Percentiles rank a stretch among this genome's conserved stretches.
These are phyloP conservation scores for Helenozyma baotianmanensis DNA, from an alignment of 805 yeast genomes.

Conservation along the genomic window DNA sequence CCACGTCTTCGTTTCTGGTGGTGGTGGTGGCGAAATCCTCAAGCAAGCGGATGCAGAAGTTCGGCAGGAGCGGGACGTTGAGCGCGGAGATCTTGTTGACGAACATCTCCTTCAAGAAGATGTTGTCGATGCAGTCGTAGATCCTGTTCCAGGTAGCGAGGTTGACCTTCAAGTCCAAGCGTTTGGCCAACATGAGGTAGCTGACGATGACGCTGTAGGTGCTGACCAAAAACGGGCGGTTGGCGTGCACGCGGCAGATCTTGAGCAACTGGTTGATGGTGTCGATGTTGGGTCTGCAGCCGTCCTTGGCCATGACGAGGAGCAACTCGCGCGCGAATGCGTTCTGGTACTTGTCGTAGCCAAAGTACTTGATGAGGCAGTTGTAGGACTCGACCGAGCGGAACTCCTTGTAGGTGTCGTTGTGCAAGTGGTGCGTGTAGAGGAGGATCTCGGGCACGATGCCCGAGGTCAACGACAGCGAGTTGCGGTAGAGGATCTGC, in stretches of 20 bases:
- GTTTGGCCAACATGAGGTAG: slow-evolving; percentile 26
- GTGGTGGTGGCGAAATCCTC: slow-evolving; percentile 34
- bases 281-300: slow-evolving; percentile 35
- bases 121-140: slow-evolving; percentile 34
- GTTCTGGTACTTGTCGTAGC: slow-evolving; percentile 36
- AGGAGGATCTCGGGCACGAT: slow-evolving; percentile 34
- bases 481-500: slow-evolving; percentile 27
- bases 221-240: slow-evolving; percentile 27
- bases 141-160: slow-evolving; percentile 34
- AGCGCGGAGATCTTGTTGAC: slow-evolving; percentile 27
- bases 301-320: slow-evolving; percentile 39
- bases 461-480: slow-evolving; percentile 32
- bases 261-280: slow-evolving; percentile 36
- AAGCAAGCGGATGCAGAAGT: slow-evolving; percentile 25
- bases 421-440: slow-evolving; percentile 33
- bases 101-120: slow-evolving; percentile 34
- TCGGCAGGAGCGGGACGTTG: slow-evolving; percentile 31
- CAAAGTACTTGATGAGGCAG: slow-evolving; percentile 37
- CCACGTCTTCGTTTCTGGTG: slow-evolving; percentile 20
- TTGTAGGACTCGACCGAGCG: slow-evolving; percentile 36
- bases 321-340: slow-evolving; percentile 36
- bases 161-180: slow-evolving; percentile 23
- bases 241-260: slow-evolving; percentile 27
- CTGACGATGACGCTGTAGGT: slow-evolving; percentile 28
- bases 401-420: slow-evolving; percentile 22